Evolutionary conservation across 495 filamentous ascomycete species (phyloP), one percentile per base, ranked within the genome.

Genomic region (Podospora appendiculata): DNA sequence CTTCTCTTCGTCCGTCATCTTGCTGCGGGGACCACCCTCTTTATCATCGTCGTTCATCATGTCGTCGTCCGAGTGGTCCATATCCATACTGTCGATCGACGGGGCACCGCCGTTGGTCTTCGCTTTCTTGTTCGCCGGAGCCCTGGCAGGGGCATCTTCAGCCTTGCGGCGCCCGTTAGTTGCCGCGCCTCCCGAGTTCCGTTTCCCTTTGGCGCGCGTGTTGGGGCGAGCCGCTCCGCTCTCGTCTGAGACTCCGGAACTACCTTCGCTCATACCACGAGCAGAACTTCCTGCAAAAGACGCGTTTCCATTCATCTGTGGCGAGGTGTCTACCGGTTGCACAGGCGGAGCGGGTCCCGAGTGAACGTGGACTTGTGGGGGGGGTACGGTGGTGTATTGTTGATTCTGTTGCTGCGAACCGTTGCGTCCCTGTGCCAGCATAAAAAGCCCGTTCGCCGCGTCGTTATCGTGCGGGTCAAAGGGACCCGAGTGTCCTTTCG

Each of bases 1-100:
- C 77, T 98, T 98, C 71, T 98, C 93, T 64, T 97, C 93, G 58
- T 98, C 93, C 11, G 93, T 97, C 94, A 97, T 96, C 74, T 97
- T 98, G 0, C 78, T 75, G 41, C 70, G 69, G 25, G 57, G 58
- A 36, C 74, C 76, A 48, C 78, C 73, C 35, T 79, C 74, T 9
- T 78, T 69, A 38, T 76, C 78, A 44, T 73, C 73, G 45, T 73
- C 67, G 10, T 82, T 57, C 51, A 69, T 71, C 50, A 69, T 62
- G 17, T 65, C 64, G 39, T 72, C 66, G 41, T 70, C 61, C 3
- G 56, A 58, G 9, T 60, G 55, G 11, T 59, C 56, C 56, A 59
- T 58, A 12, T 62, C 62, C 34, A 58, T 54, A 17, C 45, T 42
- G 6, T 41, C 38, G 36, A 63, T 45, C 36, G 64, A 63, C 10